Base-by-base conservation (phyloP, 2,329 filamentous ascomycete species). In the Fusarium proliferatum region DNA sequence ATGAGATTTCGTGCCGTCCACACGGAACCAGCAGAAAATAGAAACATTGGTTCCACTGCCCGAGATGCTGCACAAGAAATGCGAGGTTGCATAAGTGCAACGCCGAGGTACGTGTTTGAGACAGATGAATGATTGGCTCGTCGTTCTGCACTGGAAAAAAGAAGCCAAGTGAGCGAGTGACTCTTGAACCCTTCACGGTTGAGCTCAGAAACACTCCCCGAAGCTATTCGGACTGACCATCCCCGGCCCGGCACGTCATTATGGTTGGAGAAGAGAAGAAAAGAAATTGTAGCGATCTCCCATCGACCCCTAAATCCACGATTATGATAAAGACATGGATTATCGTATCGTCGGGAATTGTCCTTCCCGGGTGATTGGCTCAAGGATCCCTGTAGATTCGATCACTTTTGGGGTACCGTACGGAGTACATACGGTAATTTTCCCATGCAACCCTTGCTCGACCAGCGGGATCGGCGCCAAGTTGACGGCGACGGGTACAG, bases 401-500 rank as follows among this genome's bases (percentile, higher is more conserved):
- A 66, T 55, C 46, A 58, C 30, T 58, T 30, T 30, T 52, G 33
- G 30, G 30, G 48, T 19, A 51, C 23, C 19, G 42, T 33, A 33
- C 11, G 30, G 11, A 33, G 30, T 26, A 45, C 45, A 39, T 9
- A 41, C 48, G n/a, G 28, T 58, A 66, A 58, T 64, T 59, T 56
- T 36, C 42, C 64, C 69, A 67, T 17, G 46, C 26, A 34, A 69
- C 52, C 73, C 69, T 61, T 56, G 71, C 43, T 46, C 48, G 51
- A 45, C 66, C 51, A 49, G 53, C 62, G 57, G 64, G 69, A 76
- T 76, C 74, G 74, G 67, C 66, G 73, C 74, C 74, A 71, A 72
- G 59, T 49, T 55, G 38, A 56, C 61, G 53, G 66, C 42, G 64
- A 66, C 64, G 59, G 71, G 65, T 70, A 70, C 63, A 61, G 61